A percentile compares a stretch with the other conserved stretches of the same genome.
These are phyloP conservation scores for Agaricus sinodeliciosus DNA, from an alignment of 768 basidiomycete species.

Conservation along the genomic window DNA sequence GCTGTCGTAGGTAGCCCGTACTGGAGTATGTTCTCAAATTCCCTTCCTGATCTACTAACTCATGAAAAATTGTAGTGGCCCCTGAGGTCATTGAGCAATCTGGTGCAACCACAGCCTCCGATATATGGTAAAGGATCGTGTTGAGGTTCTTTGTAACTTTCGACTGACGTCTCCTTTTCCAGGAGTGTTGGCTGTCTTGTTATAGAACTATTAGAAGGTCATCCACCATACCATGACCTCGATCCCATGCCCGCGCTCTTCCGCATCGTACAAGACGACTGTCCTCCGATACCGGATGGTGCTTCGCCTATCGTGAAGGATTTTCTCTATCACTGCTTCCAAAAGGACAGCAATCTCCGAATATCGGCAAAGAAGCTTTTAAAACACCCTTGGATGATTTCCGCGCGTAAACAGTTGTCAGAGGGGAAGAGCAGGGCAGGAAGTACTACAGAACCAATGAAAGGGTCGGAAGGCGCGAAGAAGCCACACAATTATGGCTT, in stretches of 20 bases:
- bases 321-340: constrained; percentile 96
- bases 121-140: constrained; percentile 59
- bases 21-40: constrained; percentile 67
- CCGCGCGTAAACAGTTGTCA: constrained; percentile 68
- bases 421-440: constrained; percentile 27
- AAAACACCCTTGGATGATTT: constrained; percentile 93
- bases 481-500: constrained; percentile 80
- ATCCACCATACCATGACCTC: constrained; percentile 92
- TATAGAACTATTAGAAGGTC: constrained; percentile 86
- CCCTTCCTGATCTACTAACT: constrained; percentile 8
- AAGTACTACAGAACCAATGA: constrained; percentile 28
- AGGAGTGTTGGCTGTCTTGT: constrained; percentile 96
- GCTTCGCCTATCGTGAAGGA: constrained; percentile 94
- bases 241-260: constrained; percentile 99
- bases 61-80: constrained; percentile 56
- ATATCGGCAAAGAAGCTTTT: constrained; percentile 91
- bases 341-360: constrained; percentile 93
- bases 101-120: constrained; percentile 94
- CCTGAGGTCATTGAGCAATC: constrained; percentile 98
- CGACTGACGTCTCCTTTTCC: constrained; percentile 3
- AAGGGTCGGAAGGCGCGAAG: constrained; percentile 29
- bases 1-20: constrained; percentile 97
- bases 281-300: constrained; percentile 93
- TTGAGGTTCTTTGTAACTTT: background rate
- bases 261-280: constrained; percentile 97